Base-by-base conservation (phyloP, 1,284 basidiomycete species). In the Neolentinus lepideus region DNA sequence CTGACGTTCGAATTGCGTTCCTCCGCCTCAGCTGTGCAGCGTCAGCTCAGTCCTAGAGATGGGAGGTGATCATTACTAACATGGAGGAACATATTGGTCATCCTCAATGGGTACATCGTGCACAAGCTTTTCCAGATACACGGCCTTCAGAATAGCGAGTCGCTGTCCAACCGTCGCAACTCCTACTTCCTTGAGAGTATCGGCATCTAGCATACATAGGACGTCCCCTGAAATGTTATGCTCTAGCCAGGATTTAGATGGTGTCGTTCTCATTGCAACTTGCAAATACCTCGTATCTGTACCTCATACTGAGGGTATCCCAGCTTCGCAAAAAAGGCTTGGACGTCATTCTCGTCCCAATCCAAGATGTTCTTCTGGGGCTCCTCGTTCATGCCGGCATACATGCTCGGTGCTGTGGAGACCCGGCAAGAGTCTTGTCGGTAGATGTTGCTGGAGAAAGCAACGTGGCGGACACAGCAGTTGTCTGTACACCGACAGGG, bases 191-290 rank as follows among this genome's bases (percentile, higher is more conserved):
- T 90, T 92, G 60, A 98, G 80, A 2, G 83, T 72, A 46, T 94
- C 90, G 51, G 85, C 80, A 68, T 94, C 90, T 46, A 97, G 78
- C 62, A 90, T 76, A 58, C 88, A 84, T 16, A 98, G 78, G 1
- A 93, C 85, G 61, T 96, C 92, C 55, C 94, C 94, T 4, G 88
- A 88, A 62, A 98, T 91, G 60, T 84, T 87, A 70, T 98, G 90
- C 68, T 94, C 94, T 95, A 67, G 33, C 51, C 22, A 43, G 33
- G 29, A 10, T 1, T 59, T 52, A 48, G 53, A 54, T 25, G 16
- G 52, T 52, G 33, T 35, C 51, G 56, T 24, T 43, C 19, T n/a
- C 25, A 54, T 45, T 24, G 29, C 26, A 52, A 55, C 60, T 62
- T 58, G 59, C 54, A 70, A 74, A 53, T 52, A 86, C 85, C 81